Conservation (phyloP, 164 flowering plant species). For the Magnolia sinica region DNA sequence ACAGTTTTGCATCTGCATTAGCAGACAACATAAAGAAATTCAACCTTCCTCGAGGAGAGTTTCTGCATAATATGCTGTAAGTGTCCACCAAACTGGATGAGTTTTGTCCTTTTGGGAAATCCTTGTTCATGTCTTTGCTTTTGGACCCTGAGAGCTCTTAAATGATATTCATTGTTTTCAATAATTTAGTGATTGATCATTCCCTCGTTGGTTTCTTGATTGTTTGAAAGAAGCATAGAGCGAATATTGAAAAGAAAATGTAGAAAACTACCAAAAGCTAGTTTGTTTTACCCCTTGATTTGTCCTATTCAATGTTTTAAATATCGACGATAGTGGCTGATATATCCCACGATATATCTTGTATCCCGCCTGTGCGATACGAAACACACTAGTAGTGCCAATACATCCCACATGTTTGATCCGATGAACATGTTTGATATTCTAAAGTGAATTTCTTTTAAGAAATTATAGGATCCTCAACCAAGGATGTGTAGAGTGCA, state of each 20-base stretch:
- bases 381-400: no score
- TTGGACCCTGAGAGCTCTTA: background rate
- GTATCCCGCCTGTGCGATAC: no score
- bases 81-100: slow-evolving; percentile 25
- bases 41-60: slow-evolving; percentile 90
- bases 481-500: no score
- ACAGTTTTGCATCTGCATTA: slow-evolving; percentile 94
- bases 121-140: background rate
- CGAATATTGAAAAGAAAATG: background rate
- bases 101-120: background rate
- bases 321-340: no score
- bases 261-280: background rate
- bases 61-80: slow-evolving; percentile 99
- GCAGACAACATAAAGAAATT: slow-evolving; percentile 99
- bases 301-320: no score
- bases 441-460: no score
- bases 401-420: no score
- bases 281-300: no score
- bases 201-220: background rate
- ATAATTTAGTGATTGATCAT: background rate
- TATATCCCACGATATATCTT: no score
- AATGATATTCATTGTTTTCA: background rate
- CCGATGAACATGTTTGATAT: no score
- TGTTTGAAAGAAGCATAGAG: background rate
- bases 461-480: no score